These are phyloP conservation scores for Metschnikowia picachoensis DNA, from an alignment of 805 yeast species.

Conservation along the genomic window DNA sequence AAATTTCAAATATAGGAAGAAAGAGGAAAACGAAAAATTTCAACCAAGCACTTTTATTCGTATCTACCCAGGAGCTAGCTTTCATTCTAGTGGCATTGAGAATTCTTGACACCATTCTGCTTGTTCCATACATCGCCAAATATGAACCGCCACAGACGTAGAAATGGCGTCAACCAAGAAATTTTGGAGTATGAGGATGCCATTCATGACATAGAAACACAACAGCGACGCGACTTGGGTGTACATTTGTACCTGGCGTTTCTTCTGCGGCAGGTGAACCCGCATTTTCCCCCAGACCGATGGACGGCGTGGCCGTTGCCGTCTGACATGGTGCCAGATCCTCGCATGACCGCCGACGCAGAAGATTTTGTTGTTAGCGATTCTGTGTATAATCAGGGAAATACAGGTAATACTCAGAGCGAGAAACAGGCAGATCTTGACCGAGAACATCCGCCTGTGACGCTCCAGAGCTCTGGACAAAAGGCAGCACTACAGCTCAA, in stretches of 20 bases:
- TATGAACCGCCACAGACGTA: background rate
- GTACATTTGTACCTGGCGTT: slow-evolving; percentile 60
- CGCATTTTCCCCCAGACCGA: slow-evolving; percentile 29
- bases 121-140: too few species aligned
- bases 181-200: background rate
- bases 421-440: background rate
- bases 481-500: slow-evolving; percentile 1
- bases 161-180: background rate
- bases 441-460: background rate
- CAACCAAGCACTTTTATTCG: too few species aligned
- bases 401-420: background rate
- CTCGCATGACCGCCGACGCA: slow-evolving; percentile 7
- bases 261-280: slow-evolving; percentile 39
- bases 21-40: too few species aligned
- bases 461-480: background rate
- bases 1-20: too few species aligned
- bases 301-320: slow-evolving; percentile 64
- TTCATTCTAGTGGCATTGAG: too few species aligned
- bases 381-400: background rate
- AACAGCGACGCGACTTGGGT: slow-evolving; percentile 53
- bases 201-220: slow-evolving; percentile 41
- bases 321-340: slow-evolving; percentile 6
- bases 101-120: too few species aligned
- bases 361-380: slow-evolving; percentile 10
- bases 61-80: too few species aligned